These are phyloP conservation scores for Cystofilobasidium capitatum DNA, from an alignment of 768 basidiomycete genomes.

Conservation along the genomic window DNA sequence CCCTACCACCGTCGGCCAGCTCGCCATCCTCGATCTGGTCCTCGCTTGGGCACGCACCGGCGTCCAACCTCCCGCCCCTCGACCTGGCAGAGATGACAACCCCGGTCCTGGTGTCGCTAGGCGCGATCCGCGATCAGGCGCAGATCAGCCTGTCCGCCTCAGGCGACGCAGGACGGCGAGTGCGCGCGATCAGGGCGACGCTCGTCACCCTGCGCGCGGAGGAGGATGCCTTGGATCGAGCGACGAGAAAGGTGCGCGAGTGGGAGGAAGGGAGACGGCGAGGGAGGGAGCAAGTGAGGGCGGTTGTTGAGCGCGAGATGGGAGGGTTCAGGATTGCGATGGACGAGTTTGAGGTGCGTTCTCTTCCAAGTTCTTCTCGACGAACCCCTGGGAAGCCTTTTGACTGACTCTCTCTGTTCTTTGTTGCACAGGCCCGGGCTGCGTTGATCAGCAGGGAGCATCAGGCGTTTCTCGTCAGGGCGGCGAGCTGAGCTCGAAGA, in stretches of 20 bases:
- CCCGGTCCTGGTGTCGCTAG: not conserved
- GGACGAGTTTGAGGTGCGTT: constrained; percentile 6
- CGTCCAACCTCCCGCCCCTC: not conserved
- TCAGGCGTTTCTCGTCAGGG: too few species aligned
- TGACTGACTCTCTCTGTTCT: too few species aligned
- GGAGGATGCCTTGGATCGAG: not conserved
- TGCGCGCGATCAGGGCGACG: not conserved
- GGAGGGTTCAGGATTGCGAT: not conserved
- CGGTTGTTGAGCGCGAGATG: not conserved
- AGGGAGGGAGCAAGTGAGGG: not conserved
- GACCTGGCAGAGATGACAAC: not conserved
- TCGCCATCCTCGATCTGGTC: too few species aligned
- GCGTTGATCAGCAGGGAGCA: too few species aligned
- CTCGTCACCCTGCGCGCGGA: not conserved
- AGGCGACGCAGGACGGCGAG: not conserved
- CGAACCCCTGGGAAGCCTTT: too few species aligned
- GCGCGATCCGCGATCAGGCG: not conserved
- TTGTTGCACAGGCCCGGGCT: too few species aligned
- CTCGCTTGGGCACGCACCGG: too few species aligned
- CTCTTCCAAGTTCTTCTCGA: too few species aligned
- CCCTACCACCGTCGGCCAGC: too few species aligned
- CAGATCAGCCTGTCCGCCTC: not conserved
- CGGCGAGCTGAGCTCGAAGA: too few species aligned
- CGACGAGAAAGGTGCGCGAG: not conserved
- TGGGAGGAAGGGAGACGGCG: not conserved